Conservation (phyloP, 164 flowering plant species). For the Hamamelis virginiana region DNA sequence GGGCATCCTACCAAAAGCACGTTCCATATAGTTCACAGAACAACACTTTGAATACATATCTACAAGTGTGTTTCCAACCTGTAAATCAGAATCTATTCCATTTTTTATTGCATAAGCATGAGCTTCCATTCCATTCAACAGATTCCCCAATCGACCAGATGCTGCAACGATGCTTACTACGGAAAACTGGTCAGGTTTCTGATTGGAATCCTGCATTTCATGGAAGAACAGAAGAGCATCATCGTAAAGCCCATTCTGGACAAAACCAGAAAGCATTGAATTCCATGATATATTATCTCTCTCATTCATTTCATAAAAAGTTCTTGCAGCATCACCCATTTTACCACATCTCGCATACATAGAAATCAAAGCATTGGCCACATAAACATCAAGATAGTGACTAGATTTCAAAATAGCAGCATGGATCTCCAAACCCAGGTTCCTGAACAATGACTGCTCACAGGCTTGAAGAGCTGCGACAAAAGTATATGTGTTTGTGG, state of each 20-base stretch:
- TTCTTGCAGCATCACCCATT: constrained; percentile 38
- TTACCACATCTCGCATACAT: constrained; percentile 66
- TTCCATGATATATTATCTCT: constrained; percentile 80
- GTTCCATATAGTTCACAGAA: constrained; percentile 39
- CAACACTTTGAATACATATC: constrained; percentile 84
- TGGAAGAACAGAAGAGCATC: constrained; percentile 56
- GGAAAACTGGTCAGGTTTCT: constrained; percentile 60
- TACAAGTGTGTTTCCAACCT: constrained; percentile 67
- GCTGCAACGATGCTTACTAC: constrained; percentile 49
- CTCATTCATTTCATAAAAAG: constrained; percentile 45
- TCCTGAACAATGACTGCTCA: constrained; percentile 31
- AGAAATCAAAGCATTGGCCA: constrained; percentile 72
- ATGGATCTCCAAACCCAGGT: constrained; percentile 69
- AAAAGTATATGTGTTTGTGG: constrained; percentile 51
- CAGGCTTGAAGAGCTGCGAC: constrained; percentile 79
- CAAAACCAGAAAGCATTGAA: constrained; percentile 69
- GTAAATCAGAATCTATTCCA: constrained; percentile 53
- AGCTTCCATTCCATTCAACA: constrained; percentile 62
- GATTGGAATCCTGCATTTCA: constrained; percentile 41
- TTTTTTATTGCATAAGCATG: constrained; percentile 72
- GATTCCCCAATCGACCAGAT: constrained; percentile 52
- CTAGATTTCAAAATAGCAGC: constrained; percentile 55
- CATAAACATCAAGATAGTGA: constrained; percentile 40
- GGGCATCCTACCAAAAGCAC: constrained; percentile 49
- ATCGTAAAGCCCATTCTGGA: constrained; percentile 55